Conservation (phyloP, 306 rosid genomes). For the Cucumis sativus region DNA sequence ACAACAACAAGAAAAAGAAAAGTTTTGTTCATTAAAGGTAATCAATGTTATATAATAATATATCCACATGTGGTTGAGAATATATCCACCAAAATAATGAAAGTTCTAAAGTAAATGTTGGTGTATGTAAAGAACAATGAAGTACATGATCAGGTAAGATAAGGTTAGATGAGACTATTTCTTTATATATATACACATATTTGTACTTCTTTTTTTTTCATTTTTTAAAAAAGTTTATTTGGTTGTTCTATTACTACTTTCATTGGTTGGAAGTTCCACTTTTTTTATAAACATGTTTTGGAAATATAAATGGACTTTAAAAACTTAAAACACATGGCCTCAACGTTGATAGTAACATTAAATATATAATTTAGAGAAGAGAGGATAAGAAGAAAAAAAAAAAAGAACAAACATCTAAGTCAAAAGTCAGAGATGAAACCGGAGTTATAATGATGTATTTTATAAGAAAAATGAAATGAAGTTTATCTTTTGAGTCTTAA, state of each 20-base stretch:
- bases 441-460: no score
- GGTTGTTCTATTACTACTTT: background rate
- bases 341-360: no score
- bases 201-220: background rate
- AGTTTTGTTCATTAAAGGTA: background rate
- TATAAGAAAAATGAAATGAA: no score
- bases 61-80: background rate
- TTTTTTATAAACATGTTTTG: no score
- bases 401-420: no score
- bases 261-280: background rate
- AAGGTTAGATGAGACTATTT: background rate
- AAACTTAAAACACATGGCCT: background rate
- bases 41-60: background rate
- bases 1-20: background rate
- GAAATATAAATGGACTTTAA: background rate
- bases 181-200: no score
- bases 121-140: background rate
- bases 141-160: background rate
- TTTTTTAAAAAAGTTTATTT: background rate
- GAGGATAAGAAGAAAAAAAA: no score
- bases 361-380: no score
- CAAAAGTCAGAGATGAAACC: no score
- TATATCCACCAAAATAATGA: background rate
- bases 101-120: background rate
- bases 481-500: no score